Percentiles rank a stretch among this genome's conserved stretches.
These are phyloP conservation scores for Aspergillus brasiliensis DNA, from an alignment of 2,329 filamentous ascomycete species.

Conservation along the genomic window DNA sequence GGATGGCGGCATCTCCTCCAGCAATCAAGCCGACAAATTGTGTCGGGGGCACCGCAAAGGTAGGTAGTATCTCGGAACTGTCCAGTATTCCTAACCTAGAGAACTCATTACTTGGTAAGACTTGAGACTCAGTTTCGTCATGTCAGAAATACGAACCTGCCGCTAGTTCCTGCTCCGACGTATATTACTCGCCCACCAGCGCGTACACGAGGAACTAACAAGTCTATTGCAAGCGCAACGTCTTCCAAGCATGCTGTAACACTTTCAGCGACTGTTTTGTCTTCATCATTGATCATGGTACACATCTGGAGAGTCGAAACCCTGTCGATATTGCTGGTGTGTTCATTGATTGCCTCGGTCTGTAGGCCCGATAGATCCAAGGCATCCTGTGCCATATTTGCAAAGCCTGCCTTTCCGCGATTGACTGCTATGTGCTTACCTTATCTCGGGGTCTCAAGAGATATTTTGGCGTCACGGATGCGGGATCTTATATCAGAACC, in stretches of 20 bases:
- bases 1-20: neutral
- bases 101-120: too few relatives aligned
- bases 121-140: too few relatives aligned
- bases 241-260: conserved; percentile 33
- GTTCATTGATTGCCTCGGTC: conserved; percentile 40
- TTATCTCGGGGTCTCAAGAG: neutral
- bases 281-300: conserved; percentile 41
- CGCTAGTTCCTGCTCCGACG: too few relatives aligned
- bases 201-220: conserved; percentile 33
- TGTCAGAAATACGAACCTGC: too few relatives aligned
- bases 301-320: conserved; percentile 43
- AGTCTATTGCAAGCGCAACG: conserved; percentile 40
- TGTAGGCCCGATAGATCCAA: conserved; percentile 32
- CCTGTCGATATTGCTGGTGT: conserved; percentile 38
- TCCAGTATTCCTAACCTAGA: too few relatives aligned
- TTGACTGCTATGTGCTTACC: neutral
- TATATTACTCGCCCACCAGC: conserved; percentile 30
- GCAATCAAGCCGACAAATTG: neutral
- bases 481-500: too few relatives aligned
- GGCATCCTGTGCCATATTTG: conserved; percentile 11
- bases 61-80: too few relatives aligned
- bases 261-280: conserved; percentile 34
- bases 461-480: too few relatives aligned
- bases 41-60: neutral
- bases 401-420: neutral